phyloP scores from a whole-genome alignment of 345 rosid genomes.

The Corymbia maculata region DNA sequence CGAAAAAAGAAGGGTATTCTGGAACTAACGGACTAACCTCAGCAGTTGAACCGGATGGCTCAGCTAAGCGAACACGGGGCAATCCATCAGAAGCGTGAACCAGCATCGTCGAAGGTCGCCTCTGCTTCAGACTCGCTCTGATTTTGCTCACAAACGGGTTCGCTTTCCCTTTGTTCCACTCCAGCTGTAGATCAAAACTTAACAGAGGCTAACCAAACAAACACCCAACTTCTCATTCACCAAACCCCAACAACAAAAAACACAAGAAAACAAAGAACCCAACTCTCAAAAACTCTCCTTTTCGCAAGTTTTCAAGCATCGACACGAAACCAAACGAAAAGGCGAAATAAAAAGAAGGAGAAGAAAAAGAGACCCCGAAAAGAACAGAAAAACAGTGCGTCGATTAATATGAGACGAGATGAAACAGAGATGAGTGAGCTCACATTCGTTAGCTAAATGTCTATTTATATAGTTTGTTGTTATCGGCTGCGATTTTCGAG shows the following conservation, averaged over 20 bases:
- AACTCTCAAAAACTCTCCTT: neutral
- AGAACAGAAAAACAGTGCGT: neutral
- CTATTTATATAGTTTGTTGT: neutral
- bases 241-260: neutral
- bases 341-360: neutral
- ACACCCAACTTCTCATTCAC: neutral
- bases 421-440: conserved; percentile 5
- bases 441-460: conserved; percentile 19
- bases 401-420: neutral
- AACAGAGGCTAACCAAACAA: neutral
- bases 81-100: conserved; percentile 53
- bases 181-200: conserved; percentile 29
- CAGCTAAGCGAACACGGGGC: conserved; percentile 61
- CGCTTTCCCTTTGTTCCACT: conserved; percentile 53
- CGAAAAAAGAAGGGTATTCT: neutral
- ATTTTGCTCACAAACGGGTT: conserved; percentile 50
- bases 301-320: neutral
- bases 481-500: conserved; percentile 33
- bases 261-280: neutral
- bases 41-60: conserved; percentile 75
- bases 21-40: conserved; percentile 34
- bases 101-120: conserved; percentile 45
- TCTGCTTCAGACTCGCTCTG: conserved; percentile 27
- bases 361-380: neutral
- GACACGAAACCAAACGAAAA: neutral